These are phyloP conservation scores for Apophysomyces trapeziformis DNA, from an alignment of 371 early-diverging fungal species.

Conservation along the genomic window DNA sequence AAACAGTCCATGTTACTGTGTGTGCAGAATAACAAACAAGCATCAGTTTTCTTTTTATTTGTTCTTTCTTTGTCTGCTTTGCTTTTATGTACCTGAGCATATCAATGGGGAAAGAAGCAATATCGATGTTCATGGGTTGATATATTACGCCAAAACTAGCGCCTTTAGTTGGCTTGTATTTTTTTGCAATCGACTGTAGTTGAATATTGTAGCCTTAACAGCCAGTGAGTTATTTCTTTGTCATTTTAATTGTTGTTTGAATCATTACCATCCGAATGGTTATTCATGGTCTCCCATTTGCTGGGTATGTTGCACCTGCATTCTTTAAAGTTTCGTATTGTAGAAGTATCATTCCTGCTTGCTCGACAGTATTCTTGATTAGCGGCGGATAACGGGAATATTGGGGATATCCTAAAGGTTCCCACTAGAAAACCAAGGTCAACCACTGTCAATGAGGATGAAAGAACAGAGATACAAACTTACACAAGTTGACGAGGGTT, in stretches of 20 bases:
- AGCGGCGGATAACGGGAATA: constrained; percentile 14
- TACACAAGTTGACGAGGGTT: constrained; percentile 20
- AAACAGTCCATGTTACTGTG: constrained; percentile 24
- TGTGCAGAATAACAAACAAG: background rate
- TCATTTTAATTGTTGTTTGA: background rate
- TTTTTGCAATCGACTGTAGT: constrained; percentile 14
- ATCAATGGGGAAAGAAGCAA: constrained; percentile 14
- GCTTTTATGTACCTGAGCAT: constrained; percentile 8
- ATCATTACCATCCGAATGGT: background rate
- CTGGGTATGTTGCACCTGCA: constrained; percentile 17
- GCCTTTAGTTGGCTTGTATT: constrained; percentile 11
- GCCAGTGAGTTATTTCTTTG: too few relatives aligned
- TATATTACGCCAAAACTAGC: constrained; percentile 18
- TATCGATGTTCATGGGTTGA: constrained; percentile 14
- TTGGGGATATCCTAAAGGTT: constrained; percentile 18
- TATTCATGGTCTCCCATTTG: constrained; percentile 3
- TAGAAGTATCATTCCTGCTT: background rate
- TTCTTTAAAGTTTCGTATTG: constrained; percentile 15
- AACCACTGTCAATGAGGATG: background rate
- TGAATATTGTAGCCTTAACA: constrained; percentile 16
- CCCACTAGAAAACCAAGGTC: constrained; percentile 2
- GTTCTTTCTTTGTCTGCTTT: too few relatives aligned
- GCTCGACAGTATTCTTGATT: constrained; percentile 19
- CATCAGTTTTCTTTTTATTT: too few relatives aligned
- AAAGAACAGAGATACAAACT: background rate